Conservation (phyloP, 1,284 basidiomycete species). For the Tilletia indica region DNA sequence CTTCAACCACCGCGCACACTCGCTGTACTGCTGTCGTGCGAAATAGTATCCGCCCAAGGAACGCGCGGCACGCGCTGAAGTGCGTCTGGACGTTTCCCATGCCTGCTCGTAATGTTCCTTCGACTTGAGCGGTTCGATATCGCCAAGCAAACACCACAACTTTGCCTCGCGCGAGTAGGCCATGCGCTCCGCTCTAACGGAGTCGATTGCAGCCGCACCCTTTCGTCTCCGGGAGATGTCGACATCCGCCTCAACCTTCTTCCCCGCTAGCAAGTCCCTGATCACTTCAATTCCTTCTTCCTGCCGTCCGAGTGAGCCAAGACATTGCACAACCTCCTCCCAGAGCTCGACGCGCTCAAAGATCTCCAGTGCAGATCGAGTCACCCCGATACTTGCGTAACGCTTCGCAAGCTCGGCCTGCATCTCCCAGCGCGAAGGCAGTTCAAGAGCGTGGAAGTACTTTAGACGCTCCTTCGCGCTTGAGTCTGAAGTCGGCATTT, state of each 20-base stretch:
- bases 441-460: slow-evolving; percentile 48
- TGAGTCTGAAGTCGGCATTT: slow-evolving; percentile 54
- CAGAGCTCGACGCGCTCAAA: slow-evolving; percentile 52
- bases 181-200: slow-evolving; percentile 61
- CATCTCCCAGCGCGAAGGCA: slow-evolving; percentile 54
- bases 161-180: slow-evolving; percentile 79
- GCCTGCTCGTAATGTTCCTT: slow-evolving; percentile 75
- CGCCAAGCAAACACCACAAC: slow-evolving; percentile 91
- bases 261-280: slow-evolving; percentile 45
- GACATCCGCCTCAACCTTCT: slow-evolving; percentile 43
- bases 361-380: slow-evolving; percentile 52
- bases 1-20: slow-evolving; percentile 66
- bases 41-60: slow-evolving; percentile 84
- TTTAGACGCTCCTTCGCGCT: slow-evolving; percentile 52
- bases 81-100: slow-evolving; percentile 75
- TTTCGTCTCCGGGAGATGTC: not conserved
- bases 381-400: slow-evolving; percentile 48
- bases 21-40: slow-evolving; percentile 65
- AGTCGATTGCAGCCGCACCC: slow-evolving; percentile 56
- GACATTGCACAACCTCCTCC: slow-evolving; percentile 53
- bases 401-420: slow-evolving; percentile 51
- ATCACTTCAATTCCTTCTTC: slow-evolving; percentile 49
- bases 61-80: slow-evolving; percentile 83
- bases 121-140: slow-evolving; percentile 71
- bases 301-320: slow-evolving; percentile 46